A percentile compares a stretch with the other conserved stretches of the same genome.
phyloP scores from a whole-genome alignment of 805 yeast species.

The Cyberlindnera mycetangii region DNA sequence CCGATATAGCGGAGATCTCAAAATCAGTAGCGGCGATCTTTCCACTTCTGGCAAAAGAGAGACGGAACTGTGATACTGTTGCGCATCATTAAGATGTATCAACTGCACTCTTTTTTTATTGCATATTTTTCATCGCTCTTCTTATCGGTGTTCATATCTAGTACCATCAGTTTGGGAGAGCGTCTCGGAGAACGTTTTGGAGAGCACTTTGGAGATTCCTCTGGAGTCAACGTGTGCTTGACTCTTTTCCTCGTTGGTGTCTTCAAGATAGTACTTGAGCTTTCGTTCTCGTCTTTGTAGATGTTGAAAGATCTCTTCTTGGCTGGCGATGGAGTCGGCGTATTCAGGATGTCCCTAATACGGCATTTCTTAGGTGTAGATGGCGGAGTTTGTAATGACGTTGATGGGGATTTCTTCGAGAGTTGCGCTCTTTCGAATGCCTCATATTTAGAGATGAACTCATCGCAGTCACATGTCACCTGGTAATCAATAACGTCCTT shows the following conservation, averaged over 20 bases:
- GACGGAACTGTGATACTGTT: not conserved
- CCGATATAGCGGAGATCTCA: no score
- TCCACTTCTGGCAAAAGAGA: not conserved
- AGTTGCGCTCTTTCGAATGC: conserved; percentile 18
- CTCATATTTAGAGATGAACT: conserved; percentile 51
- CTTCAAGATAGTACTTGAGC: not conserved
- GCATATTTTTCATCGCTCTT: not conserved
- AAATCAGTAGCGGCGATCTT: not conserved
- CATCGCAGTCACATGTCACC: conserved; percentile 76
- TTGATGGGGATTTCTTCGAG: conserved; percentile 4
- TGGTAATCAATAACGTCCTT: conserved; percentile 73
- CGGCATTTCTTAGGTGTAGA: conserved; percentile 29
- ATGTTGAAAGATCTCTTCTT: conserved; percentile 6
- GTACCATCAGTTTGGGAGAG: not conserved
- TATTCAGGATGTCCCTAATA: conserved; percentile 16
- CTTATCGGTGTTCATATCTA: not conserved
- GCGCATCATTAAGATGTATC: no score
- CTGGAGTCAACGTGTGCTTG: conserved; percentile 5
- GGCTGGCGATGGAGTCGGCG: conserved; percentile 16
- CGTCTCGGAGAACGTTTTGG: not conserved
- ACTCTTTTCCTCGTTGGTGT: conserved; percentile 6
- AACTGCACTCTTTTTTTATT: not conserved
- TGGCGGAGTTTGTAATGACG: conserved; percentile 29
- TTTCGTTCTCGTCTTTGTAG: conserved; percentile 3
- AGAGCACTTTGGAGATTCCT: conserved; percentile 3